Base-by-base conservation (phyloP, 306 rosid genomes). In the Cucurbita maxima region DNA sequence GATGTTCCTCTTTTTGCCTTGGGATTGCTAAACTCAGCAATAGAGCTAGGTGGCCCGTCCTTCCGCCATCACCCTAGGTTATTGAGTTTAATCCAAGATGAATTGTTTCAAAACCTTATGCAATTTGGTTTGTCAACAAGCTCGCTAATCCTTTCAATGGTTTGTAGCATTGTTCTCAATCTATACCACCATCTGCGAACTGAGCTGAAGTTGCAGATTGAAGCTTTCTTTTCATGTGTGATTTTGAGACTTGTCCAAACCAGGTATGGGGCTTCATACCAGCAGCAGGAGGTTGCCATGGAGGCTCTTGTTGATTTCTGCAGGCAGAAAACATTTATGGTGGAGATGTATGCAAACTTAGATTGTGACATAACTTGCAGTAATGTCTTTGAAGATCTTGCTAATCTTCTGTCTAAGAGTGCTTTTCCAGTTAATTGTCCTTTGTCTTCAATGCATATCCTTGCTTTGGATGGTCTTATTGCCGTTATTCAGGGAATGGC, bases 401-500 rank as follows among this genome's bases (percentile, higher is more conserved):
- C 97, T 74, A 92, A 88, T 86, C 85, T 92, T 79, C 78, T 92
- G 82, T 92, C 97, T 34, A 92, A 85, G 82, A 89, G 95, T 86
- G 96, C 95, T 76, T 92, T 89, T 82, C 92, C 97, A 63, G 96
- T 89, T 67, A 92, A 88, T 75, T 85, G 88, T 73, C 92, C 94
- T 72, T 81, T 92, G 85, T 89, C 97, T 55, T 83, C 97, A 71
- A 86, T 84, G 89, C 95, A 89, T 72, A 88, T 89, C 83, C 97
- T 89, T 84, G 90, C 96, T 73, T 83, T 92, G 88, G 97, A 89
- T 80, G 96, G 97, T 80, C 97, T 92, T 59, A 88, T 86, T 82
- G 97, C 99, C 56, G 91, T 94, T 77, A 91, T 94, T 79, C 92
- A 88, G 82, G 97, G 99, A 80, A 91, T 94, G 99, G 99, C 99